phyloP scores from a whole-genome alignment of 2,329 filamentous ascomycete species.

The Neodidymelliopsis sp. region DNA sequence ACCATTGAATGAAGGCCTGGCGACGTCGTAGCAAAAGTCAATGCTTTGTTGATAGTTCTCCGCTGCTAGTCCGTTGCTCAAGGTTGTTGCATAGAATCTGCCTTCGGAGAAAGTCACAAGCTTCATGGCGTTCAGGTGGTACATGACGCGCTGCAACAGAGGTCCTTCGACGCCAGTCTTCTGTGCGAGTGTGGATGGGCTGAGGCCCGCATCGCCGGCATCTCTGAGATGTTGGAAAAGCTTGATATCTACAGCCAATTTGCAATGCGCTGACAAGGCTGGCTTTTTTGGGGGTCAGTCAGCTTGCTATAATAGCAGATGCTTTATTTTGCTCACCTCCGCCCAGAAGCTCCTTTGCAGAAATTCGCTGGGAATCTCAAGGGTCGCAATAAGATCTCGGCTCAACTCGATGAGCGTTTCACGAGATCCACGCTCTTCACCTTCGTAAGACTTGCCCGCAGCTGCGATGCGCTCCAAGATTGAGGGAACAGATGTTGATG shows the following conservation, averaged over 20 bases:
- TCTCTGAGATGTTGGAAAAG: slow-evolving; percentile 47
- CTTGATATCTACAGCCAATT: slow-evolving; percentile 47
- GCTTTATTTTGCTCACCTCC: slow-evolving; percentile 45
- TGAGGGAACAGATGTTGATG: slow-evolving; percentile 21
- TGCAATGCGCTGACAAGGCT: slow-evolving; percentile 48
- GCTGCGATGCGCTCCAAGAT: slow-evolving; percentile 21
- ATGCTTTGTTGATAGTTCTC: slow-evolving; percentile 49
- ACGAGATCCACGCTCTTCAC: slow-evolving; percentile 45
- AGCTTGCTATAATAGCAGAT: too few relatives aligned
- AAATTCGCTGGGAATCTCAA: slow-evolving; percentile 51
- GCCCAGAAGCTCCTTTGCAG: slow-evolving; percentile 51
- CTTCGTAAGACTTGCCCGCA: slow-evolving; percentile 42
- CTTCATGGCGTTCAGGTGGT: slow-evolving; percentile 52
- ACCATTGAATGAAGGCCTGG: slow-evolving; percentile 27
- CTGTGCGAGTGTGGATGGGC: slow-evolving; percentile 31
- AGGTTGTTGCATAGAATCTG: slow-evolving; percentile 36
- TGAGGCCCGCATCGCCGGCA: slow-evolving; percentile 34
- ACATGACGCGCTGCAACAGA: slow-evolving; percentile 44
- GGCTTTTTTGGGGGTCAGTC: slow-evolving; percentile 32
- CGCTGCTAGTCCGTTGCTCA: slow-evolving; percentile 48
- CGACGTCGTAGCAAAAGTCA: slow-evolving; percentile 49
- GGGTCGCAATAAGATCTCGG: slow-evolving; percentile 42
- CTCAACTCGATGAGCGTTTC: slow-evolving; percentile 50
- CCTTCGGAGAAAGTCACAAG: slow-evolving; percentile 37
- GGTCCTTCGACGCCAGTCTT: slow-evolving; percentile 40